phyloP scores from a whole-genome alignment of 106 monocot species.

The Allium fistulosum region DNA sequence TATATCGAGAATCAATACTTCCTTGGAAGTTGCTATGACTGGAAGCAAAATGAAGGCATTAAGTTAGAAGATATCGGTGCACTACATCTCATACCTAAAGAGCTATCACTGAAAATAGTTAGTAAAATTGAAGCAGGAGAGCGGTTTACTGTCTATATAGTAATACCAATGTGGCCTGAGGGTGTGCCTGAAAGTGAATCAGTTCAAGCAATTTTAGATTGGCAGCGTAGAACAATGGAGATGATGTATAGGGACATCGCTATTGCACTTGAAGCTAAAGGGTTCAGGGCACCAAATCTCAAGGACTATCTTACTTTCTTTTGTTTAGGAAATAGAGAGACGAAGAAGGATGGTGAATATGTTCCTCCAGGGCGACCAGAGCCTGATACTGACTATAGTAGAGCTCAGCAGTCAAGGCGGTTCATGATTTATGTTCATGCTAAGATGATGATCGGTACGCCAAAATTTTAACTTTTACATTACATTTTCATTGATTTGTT shows the following conservation, averaged over 20 bases:
- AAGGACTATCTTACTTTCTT: constrained; percentile 62
- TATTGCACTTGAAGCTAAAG: constrained; percentile 27
- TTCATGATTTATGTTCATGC: constrained; percentile 83
- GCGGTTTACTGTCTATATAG: constrained; percentile 55
- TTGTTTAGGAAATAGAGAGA: constrained; percentile 59
- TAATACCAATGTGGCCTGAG: constrained; percentile 84
- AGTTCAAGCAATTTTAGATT: constrained; percentile 62
- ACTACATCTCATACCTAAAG: constrained; percentile 54
- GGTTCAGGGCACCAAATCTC: constrained; percentile 14
- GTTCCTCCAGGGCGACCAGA: constrained; percentile 29
- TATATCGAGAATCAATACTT: constrained; percentile 76
- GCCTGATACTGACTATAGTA: constrained; percentile 34
- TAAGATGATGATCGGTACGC: constrained; percentile 71
- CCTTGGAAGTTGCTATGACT: constrained; percentile 47
- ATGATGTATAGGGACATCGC: constrained; percentile 63
- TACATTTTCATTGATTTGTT: too few relatives aligned
- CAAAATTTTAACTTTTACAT: background rate
- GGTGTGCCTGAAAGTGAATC: constrained; percentile 51
- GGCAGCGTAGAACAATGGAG: constrained; percentile 72
- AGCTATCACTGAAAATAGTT: constrained; percentile 52
- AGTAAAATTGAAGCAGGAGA: constrained; percentile 68
- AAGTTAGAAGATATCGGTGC: constrained; percentile 45
- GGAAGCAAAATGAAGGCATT: constrained; percentile 36
- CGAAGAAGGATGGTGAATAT: constrained; percentile 25
- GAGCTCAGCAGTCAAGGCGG: constrained; percentile 41